Conservation (phyloP, 352 stramenopile genomes). For the Globisporangium solare region DNA sequence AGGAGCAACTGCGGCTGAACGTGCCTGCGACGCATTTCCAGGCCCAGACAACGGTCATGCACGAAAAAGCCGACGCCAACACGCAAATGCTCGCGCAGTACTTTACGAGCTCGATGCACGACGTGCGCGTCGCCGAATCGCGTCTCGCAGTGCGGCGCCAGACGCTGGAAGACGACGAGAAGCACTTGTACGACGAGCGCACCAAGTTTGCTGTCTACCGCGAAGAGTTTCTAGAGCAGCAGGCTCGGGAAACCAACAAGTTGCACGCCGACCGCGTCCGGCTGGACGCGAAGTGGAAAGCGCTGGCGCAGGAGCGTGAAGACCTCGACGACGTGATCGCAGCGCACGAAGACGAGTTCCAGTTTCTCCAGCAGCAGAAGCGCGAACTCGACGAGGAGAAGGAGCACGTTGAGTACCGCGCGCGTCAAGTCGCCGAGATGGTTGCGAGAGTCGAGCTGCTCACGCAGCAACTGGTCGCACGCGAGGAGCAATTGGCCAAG, state of each 20-base stretch:
- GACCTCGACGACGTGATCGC: conserved; percentile 39
- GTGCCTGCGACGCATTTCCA: conserved; percentile 61
- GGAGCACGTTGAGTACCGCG: conserved; percentile 12
- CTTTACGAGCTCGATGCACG: conserved; percentile 33
- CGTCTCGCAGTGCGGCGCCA: conserved; percentile 31
- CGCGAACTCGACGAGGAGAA: conserved; percentile 29
- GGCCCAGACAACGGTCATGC: conserved; percentile 44
- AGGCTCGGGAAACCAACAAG: conserved; percentile 24
- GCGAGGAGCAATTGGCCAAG: conserved; percentile 11
- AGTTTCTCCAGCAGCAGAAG: conserved; percentile 25
- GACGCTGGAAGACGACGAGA: conserved; percentile 40
- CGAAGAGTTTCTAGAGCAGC: conserved; percentile 37
- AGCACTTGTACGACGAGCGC: conserved; percentile 41
- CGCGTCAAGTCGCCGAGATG: conserved; percentile 19
- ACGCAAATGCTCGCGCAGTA: conserved; percentile 36
- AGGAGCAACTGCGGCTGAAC: conserved; percentile 64
- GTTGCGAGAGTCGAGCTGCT: conserved; percentile 17
- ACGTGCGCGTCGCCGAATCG: conserved; percentile 40
- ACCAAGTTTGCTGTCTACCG: conserved; percentile 45
- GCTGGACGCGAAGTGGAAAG: conserved; percentile 30
- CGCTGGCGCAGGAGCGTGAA: conserved; percentile 31
- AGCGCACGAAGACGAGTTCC: conserved; percentile 44
- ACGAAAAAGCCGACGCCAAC: conserved; percentile 46
- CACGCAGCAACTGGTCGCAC: conserved; percentile 15
- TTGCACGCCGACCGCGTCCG: conserved; percentile 25